Evolutionary conservation across 495 filamentous ascomycete genomes (phyloP), one percentile per base, ranked within the genome.

Genomic region (Hypoxylon fuscum): DNA sequence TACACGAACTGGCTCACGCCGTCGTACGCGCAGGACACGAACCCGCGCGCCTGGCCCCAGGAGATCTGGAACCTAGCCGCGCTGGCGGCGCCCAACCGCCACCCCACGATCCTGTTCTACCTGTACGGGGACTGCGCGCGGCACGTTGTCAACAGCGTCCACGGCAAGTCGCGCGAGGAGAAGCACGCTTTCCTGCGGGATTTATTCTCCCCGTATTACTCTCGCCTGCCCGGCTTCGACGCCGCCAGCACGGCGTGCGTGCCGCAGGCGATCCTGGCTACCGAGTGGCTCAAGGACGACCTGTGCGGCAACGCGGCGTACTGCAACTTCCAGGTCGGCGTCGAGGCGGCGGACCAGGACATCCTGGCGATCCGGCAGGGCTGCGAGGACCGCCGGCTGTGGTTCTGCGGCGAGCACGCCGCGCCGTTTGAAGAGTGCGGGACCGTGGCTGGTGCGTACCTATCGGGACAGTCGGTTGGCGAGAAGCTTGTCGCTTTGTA

Each of bases 351-450:
- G 63, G 79, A 79, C 41, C 64, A 75, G 21, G 90, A 96, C 72
- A 80, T 95, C 18, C 77, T 93, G 42, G 90, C 89, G 1, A 92
- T 91, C 27, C 76, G 95, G 55, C 87, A 88, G 70, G 81, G 94
- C 49, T 93, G 90, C 70, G 90, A 90, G 70, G 92, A 94, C 68
- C 88, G 91, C 72, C 84, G 84, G 0, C 52, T 91, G 9, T 92
- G 88, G 89, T 86, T 92, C 66, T 89, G 88, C 8, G 90, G 90
- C 2, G 89, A 93, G 70, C 89, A 92, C 75, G 90, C 88, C 10
- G 85, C 88, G 15, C 90, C 89, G 18, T 89, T 91, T 68, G 82
- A 88, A 27, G 88, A 87, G 25, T 74, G 90, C 38, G 88, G 90
- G 1, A 92, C 87, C 1, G 86, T 86, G 7, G 88, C 88, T 0